Conservation (phyloP, 2,329 filamentous ascomycete species). For the Phaeosphaeriaceae sp. region DNA sequence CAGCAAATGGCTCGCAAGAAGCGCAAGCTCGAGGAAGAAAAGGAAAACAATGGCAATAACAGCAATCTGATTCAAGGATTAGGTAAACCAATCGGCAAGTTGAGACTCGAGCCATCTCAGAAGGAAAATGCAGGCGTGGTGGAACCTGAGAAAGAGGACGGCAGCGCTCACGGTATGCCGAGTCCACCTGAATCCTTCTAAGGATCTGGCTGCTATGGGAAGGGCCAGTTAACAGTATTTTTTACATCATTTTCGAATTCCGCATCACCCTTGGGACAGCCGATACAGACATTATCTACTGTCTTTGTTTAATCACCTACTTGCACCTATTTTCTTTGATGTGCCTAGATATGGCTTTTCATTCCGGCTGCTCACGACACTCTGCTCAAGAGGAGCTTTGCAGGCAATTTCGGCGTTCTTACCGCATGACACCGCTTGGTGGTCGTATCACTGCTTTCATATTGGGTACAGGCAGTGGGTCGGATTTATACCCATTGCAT, state of each 20-base stretch:
- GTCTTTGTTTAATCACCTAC: slow-evolving; percentile 20
- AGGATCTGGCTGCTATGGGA: not conserved
- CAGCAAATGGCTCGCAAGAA: slow-evolving; percentile 87
- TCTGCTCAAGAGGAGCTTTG: not conserved
- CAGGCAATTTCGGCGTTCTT: slow-evolving; percentile 25
- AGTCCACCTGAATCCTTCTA: slow-evolving; percentile 77
- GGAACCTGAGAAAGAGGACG: slow-evolving; percentile 73
- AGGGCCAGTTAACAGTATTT: not conserved
- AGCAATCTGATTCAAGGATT: slow-evolving; percentile 40
- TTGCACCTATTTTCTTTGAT: slow-evolving; percentile 1
- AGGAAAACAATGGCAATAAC: slow-evolving; percentile 44
- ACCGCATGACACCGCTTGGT: slow-evolving; percentile 13
- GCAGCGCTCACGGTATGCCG: slow-evolving; percentile 76
- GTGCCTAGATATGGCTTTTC: slow-evolving; percentile 10
- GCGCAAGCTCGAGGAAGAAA: slow-evolving; percentile 70
- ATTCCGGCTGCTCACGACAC: not conserved
- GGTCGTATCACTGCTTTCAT: slow-evolving; percentile 15
- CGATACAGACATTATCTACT: slow-evolving; percentile 2
- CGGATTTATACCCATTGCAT: slow-evolving; percentile 48
- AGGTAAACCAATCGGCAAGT: slow-evolving; percentile 65
- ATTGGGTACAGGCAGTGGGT: slow-evolving; percentile 26
- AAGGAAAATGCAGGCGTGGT: slow-evolving; percentile 69
- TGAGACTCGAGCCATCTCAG: slow-evolving; percentile 57
- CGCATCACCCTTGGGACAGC: not conserved
- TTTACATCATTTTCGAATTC: not conserved